These are phyloP conservation scores for Verticillium klebahnii DNA, from an alignment of 2,329 filamentous ascomycete species.

Conservation along the genomic window DNA sequence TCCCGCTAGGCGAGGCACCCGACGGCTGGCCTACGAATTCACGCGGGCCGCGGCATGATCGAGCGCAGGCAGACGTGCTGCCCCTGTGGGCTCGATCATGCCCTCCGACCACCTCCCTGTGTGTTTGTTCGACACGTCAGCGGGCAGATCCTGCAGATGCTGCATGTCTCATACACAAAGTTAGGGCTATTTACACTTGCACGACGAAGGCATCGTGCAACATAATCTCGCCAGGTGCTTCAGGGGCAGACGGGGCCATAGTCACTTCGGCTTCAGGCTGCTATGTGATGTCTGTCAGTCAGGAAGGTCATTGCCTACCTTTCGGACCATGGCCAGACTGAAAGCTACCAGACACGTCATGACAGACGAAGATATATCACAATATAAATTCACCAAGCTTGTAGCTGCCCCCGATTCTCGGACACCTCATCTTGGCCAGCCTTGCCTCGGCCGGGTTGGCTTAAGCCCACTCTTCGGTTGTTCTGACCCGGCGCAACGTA, in stretches of 20 bases:
- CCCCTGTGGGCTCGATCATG: neutral
- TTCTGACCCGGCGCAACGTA: neutral
- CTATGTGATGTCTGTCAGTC: neutral
- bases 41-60: neutral
- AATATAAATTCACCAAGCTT: neutral
- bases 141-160: neutral
- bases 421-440: neutral
- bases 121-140: neutral
- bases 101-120: neutral
- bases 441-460: too few relatives aligned
- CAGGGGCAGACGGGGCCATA: neutral
- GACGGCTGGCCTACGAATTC: neutral
- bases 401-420: neutral
- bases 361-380: neutral
- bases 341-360: neutral
- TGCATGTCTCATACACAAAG: neutral
- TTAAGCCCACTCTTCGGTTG: neutral
- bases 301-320: neutral
- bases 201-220: neutral
- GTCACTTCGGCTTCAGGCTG: neutral
- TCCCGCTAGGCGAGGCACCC: neutral
- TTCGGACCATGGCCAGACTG: neutral
- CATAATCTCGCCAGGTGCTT: neutral
- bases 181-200: neutral
- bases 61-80: neutral